Base-by-base conservation (phyloP, 805 yeast species). In the Candida andamanensis region DNA sequence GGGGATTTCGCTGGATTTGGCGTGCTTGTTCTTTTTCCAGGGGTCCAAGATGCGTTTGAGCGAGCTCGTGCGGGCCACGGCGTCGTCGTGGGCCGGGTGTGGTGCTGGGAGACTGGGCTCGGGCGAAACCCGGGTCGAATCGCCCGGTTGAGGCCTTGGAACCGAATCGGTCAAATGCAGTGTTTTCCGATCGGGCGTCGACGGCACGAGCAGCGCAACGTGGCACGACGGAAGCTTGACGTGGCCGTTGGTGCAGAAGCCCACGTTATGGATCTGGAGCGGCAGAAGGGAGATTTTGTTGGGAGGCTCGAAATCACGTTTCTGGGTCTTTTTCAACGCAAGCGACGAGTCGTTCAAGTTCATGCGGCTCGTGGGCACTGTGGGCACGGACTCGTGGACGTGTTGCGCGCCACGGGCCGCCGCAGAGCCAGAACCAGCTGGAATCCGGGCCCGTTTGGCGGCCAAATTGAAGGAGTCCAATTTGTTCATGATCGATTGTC, bases 131-230 rank as follows among this genome's bases (percentile, higher is more conserved):
- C n/a, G n/a, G 11, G 22, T 19, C 22, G 11, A 8, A 23, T 23
- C 26, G 13, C 7, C 7, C 12, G 6, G 13, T 21, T 15, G 36
- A 23, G 24, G 28, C n/a, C n/a, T n/a, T n/a, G n/a, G n/a, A 17
- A 17, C 24, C 24, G 12, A 20, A 5, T 31, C 35, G 4, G n/a
- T 11, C 10, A 41, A 46, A 39, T 49, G 49, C 21, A 74, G 79
- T 69, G 78, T 69, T 40, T 74, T 78, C 48, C 72, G 79, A 6
- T 75, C 76, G 0, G 85, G 89, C 1, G 87, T 80, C 3, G 79
- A 74, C 2, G 89, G 86, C 5, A 76, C 54, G 10, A 82, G 65
- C 20, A 47, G 41, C 44, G 53, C 28, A 42, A 69, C 55, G 46
- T 64, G 45, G 49, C 77, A 48, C 39, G 69, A 50, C 23, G 78